Conservation (phyloP, 371 early-diverging fungal genomes). For the Apophysomyces sp. region DNA sequence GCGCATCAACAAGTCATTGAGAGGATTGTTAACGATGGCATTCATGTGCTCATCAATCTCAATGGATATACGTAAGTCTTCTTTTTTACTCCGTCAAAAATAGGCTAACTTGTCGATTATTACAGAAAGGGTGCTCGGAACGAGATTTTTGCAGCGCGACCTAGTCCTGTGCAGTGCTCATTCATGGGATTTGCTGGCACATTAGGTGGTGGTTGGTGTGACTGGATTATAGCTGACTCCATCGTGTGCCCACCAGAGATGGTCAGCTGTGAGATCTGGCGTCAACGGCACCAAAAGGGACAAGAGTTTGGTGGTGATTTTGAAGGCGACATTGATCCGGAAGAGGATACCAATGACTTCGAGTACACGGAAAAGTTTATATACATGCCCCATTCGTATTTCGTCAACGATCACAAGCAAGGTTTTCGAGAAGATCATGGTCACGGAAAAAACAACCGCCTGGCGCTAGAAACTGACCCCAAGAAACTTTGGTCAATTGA, state of each 20-base stretch:
- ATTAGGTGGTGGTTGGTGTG: slow-evolving; percentile 89
- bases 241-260: slow-evolving; percentile 86
- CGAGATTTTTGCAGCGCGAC: slow-evolving; percentile 92
- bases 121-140: slow-evolving; percentile 94
- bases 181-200: slow-evolving; percentile 96
- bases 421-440: slow-evolving; percentile 84
- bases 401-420: slow-evolving; percentile 92
- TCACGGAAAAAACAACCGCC: neutral
- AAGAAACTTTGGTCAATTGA: slow-evolving; percentile 73
- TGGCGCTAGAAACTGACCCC: slow-evolving; percentile 17
- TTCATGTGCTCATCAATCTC: slow-evolving; percentile 87
- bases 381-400: slow-evolving; percentile 92
- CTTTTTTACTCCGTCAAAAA: neutral
- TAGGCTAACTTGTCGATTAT: neutral
- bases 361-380: slow-evolving; percentile 88
- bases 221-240: slow-evolving; percentile 89
- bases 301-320: slow-evolving; percentile 39
- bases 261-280: slow-evolving; percentile 73
- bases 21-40: slow-evolving; percentile 70
- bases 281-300: slow-evolving; percentile 23
- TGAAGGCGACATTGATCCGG: slow-evolving; percentile 77
- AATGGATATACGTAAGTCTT: slow-evolving; percentile 58
- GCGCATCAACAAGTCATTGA: slow-evolving; percentile 78
- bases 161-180: slow-evolving; percentile 85
- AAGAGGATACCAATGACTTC: slow-evolving; percentile 63